Conservation (phyloP, 2,329 filamentous ascomycete genomes). For the Talaromyces rugulosus region DNA sequence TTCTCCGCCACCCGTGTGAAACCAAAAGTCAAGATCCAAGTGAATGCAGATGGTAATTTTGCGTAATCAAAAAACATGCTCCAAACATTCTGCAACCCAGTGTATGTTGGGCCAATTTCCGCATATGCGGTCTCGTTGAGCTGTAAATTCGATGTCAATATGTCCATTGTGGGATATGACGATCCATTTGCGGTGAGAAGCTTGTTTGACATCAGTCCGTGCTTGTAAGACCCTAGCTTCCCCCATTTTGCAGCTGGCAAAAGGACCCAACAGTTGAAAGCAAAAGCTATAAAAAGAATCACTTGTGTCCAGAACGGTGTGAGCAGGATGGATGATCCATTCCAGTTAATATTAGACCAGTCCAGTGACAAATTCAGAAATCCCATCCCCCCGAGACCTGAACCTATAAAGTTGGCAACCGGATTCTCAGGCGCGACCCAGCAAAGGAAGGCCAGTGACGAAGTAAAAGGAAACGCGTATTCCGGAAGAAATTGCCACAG, state of each 20-base stretch:
- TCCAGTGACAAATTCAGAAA: constrained; percentile 58
- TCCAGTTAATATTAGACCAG: constrained; percentile 58
- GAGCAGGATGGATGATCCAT: constrained; percentile 47
- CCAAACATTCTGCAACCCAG: constrained; percentile 57
- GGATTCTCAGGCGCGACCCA: constrained; percentile 59
- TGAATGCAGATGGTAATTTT: constrained; percentile 54
- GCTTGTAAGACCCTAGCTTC: constrained; percentile 48
- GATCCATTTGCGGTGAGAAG: constrained; percentile 50
- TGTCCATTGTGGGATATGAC: constrained; percentile 40
- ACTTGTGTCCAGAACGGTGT: constrained; percentile 59
- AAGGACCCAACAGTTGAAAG: constrained; percentile 55
- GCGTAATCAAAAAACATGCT: constrained; percentile 59
- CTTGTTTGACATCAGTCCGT: constrained; percentile 56
- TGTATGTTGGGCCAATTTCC: constrained; percentile 53
- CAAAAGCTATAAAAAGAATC: constrained; percentile 54
- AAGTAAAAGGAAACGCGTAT: constrained; percentile 57
- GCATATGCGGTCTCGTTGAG: constrained; percentile 48
- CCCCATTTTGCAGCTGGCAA: constrained; percentile 58
- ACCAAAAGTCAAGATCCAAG: constrained; percentile 57
- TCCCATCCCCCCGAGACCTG: constrained; percentile 60
- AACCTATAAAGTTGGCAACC: constrained; percentile 58
- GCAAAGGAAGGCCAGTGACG: constrained; percentile 58
- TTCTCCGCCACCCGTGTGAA: constrained; percentile 46
- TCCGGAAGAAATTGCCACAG: constrained; percentile 62
- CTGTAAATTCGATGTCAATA: constrained; percentile 41